Evolutionary conservation across 768 basidiomycete species (phyloP).

Genomic region (Trametes coccinea): DNA sequence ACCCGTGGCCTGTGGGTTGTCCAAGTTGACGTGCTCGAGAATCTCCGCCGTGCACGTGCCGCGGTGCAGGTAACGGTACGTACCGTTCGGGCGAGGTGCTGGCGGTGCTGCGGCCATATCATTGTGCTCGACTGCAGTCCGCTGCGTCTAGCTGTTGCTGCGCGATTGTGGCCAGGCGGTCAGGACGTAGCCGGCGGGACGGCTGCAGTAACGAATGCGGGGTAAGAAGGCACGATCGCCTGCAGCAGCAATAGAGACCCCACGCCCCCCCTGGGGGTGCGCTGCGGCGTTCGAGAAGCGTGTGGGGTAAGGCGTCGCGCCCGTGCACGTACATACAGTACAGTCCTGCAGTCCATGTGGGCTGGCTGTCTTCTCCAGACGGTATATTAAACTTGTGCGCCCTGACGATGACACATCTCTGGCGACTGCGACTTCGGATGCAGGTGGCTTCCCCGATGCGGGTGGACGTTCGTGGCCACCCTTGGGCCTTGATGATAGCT

Average conservation of each 20-base stretch:
- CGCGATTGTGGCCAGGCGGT: too few relatives aligned
- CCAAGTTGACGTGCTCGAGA: too few relatives aligned
- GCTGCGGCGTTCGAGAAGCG: background rate
- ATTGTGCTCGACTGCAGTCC: too few relatives aligned
- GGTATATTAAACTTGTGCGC: slow-evolving; percentile 9
- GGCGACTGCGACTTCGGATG: too few relatives aligned
- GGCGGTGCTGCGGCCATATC: too few relatives aligned
- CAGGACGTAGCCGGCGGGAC: too few relatives aligned
- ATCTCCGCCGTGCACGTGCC: background rate
- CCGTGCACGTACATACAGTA: too few relatives aligned
- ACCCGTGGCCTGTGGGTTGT: background rate
- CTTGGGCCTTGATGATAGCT: too few relatives aligned
- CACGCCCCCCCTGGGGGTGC: background rate
- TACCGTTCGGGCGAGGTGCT: background rate
- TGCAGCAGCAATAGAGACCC: background rate
- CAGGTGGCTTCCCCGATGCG: background rate
- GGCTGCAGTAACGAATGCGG: background rate
- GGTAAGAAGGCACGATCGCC: background rate
- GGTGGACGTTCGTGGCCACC: background rate
- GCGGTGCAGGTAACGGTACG: background rate
- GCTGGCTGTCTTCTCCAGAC: background rate
- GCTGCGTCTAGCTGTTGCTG: too few relatives aligned
- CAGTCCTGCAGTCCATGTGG: background rate
- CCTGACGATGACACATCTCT: slow-evolving; percentile 3
- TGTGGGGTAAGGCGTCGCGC: background rate